Conservation (phyloP, 2,329 filamentous ascomycete genomes). For the Biscogniauxia marginata region DNA sequence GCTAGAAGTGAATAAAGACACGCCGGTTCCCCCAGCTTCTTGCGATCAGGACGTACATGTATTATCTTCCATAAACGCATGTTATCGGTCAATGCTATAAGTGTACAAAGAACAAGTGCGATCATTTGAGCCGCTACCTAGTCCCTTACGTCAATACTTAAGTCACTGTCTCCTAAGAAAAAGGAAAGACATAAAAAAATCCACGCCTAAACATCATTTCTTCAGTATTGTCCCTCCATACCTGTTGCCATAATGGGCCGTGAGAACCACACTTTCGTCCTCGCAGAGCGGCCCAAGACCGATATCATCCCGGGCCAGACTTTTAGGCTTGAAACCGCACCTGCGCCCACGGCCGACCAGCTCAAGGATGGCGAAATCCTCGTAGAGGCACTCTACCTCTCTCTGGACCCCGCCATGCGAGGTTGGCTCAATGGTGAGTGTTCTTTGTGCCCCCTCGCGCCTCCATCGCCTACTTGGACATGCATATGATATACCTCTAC, state of each 20-base stretch:
- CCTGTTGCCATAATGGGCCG: constrained; percentile 37
- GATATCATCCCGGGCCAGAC: constrained; percentile 65
- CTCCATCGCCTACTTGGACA: not conserved
- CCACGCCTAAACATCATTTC: not conserved
- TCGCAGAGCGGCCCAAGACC: constrained; percentile 61
- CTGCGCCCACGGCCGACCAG: constrained; percentile 50
- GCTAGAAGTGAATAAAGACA: too few relatives aligned
- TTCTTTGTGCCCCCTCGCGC: not conserved
- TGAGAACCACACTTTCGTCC: constrained; percentile 52
- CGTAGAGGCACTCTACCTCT: constrained; percentile 60
- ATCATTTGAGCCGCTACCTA: too few relatives aligned
- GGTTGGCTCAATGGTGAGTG: constrained; percentile 62
- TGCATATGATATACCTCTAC: not conserved
- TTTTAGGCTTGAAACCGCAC: constrained; percentile 53
- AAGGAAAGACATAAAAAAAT: too few relatives aligned
- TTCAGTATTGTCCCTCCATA: not conserved
- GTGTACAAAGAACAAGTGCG: too few relatives aligned
- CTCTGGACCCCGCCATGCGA: constrained; percentile 74
- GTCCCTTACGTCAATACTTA: too few relatives aligned
- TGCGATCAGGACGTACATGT: too few relatives aligned
- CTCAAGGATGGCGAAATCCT: constrained; percentile 66
- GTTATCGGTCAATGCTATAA: too few relatives aligned
- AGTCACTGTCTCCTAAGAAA: too few relatives aligned
- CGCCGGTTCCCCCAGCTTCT: too few relatives aligned
- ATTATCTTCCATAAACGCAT: too few relatives aligned